phyloP scores from a whole-genome alignment of 371 early-diverging fungal species.

The Mycotypha africana region DNA sequence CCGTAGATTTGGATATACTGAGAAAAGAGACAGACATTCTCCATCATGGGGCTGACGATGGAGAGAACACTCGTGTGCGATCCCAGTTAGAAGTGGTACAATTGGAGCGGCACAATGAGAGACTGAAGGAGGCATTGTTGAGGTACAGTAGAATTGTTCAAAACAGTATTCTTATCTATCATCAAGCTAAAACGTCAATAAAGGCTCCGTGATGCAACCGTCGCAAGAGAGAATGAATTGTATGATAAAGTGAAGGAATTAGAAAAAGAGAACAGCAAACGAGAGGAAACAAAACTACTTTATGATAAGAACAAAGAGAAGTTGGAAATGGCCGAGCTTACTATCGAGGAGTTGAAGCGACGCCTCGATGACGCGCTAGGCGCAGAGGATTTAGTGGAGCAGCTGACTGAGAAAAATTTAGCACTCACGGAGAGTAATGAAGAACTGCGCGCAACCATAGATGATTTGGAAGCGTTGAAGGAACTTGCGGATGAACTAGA shows the following conservation, averaged over 20 bases:
- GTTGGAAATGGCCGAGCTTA: conserved; percentile 59
- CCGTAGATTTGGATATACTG: conserved; percentile 65
- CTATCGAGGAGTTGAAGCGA: conserved; percentile 79
- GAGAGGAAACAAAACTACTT: conserved; percentile 55
- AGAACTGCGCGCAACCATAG: conserved; percentile 69
- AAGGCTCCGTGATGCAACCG: conserved; percentile 77
- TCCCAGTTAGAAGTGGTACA: conserved; percentile 61
- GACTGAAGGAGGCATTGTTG: conserved; percentile 82
- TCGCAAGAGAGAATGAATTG: conserved; percentile 67
- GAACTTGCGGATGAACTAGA: conserved; percentile 91
- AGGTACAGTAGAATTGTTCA: conserved; percentile 31
- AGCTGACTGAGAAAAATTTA: conserved; percentile 77
- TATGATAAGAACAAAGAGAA: conserved; percentile 51
- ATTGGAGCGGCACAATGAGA: conserved; percentile 78
- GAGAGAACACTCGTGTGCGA: conserved; percentile 35
- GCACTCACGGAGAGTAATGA: conserved; percentile 69
- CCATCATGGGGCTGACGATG: conserved; percentile 25
- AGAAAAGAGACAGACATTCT: conserved; percentile 55
- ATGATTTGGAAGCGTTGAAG: conserved; percentile 86
- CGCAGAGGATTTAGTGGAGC: conserved; percentile 77
- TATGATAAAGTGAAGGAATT: conserved; percentile 54
- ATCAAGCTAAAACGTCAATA: not conserved
- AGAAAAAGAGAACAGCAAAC: conserved; percentile 61
- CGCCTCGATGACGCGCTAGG: conserved; percentile 79
- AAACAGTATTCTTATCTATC: not conserved